Evolutionary conservation across 129 eudicot species (phyloP), one percentile per base, ranked within the genome.

Genomic region (Silybum marianum): DNA sequence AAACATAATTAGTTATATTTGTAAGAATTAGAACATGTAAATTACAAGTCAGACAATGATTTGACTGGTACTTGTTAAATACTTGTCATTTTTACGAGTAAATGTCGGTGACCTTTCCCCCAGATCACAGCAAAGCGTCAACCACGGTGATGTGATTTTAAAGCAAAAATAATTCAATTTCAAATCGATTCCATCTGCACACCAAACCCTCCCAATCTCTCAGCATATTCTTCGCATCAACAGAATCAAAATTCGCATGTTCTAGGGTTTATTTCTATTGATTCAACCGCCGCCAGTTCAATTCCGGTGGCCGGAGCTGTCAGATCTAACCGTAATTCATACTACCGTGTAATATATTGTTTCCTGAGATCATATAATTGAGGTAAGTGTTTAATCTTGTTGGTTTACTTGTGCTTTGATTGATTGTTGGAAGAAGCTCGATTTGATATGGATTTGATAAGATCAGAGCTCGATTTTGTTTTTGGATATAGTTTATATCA

Each of bases 41-140:
- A 72, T 30, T 12, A 65, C 48, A 81, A 73, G 79, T 74, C 44
- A 72, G 78, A 72, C 86, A 63, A 77, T 60, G 75, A 82, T 82
- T 79, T 79, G 82, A 69, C 82, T 78, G 14, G 67, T 16, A 69
- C 67, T 58, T 6, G 76, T 72, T 44, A 72, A 72, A 72, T 39
- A 58, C 66, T n/a, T 38, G 39, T 19, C 63, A 21, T n/a, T 42
- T 65, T 38, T 14, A 40, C 46, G 44, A 66, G 46, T 12, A 83
- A 77, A 71, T 42, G 82, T 78, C 79, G 86, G 86, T 78, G 78
- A 71, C 32, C 62, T 77, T 78, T 75, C 23, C 79, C 75, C 44
- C 44, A 83, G 74, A 83, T 83, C 83, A 42, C 86, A 83, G 83
- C 86, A 83, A 83, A 77, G 74, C 82, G 60, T 72, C 82, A 77